phyloP scores from a whole-genome alignment of 73 alveolate species.

The Paramecium tetraurelia region DNA sequence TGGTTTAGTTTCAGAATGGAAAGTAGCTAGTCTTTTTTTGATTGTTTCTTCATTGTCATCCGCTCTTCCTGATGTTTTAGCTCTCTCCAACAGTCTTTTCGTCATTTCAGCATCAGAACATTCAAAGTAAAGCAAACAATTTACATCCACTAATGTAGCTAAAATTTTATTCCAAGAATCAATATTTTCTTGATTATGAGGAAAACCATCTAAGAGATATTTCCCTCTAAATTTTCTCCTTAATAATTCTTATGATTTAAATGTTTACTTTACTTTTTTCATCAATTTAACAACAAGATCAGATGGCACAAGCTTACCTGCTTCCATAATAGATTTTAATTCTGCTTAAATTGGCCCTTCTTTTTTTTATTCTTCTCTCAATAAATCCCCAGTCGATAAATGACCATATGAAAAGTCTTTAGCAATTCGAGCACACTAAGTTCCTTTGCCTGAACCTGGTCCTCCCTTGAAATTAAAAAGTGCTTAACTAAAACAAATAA shows the following conservation, averaged over 20 bases:
- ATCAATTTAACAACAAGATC: slow-evolving; percentile 44
- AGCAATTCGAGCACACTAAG: slow-evolving; percentile 84
- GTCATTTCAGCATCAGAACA: slow-evolving; percentile 91
- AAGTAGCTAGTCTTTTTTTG: slow-evolving; percentile 90
- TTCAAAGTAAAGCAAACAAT: slow-evolving; percentile 82
- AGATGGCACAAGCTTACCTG: slow-evolving; percentile 80
- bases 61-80: slow-evolving; percentile 93
- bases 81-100: slow-evolving; percentile 89
- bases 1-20: slow-evolving; percentile 90
- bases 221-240: not conserved
- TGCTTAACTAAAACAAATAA: slow-evolving; percentile 45
- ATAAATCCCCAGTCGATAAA: slow-evolving; percentile 85
- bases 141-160: slow-evolving; percentile 64
- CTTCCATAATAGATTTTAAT: slow-evolving; percentile 64
- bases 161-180: slow-evolving; percentile 76
- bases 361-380: slow-evolving; percentile 73
- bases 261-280: not conserved
- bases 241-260: not conserved
- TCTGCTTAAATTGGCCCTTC: slow-evolving; percentile 62
- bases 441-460: slow-evolving; percentile 97
- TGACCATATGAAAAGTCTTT: slow-evolving; percentile 74
- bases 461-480: slow-evolving; percentile 60
- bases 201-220: slow-evolving; percentile 80
- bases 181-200: slow-evolving; percentile 81
- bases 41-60: slow-evolving; percentile 98